A percentile compares a stretch with the other conserved stretches of the same genome.
Conservation (phyloP, 2,329 filamentous ascomycete species). For the Trichoderma oligosporum region DNA sequence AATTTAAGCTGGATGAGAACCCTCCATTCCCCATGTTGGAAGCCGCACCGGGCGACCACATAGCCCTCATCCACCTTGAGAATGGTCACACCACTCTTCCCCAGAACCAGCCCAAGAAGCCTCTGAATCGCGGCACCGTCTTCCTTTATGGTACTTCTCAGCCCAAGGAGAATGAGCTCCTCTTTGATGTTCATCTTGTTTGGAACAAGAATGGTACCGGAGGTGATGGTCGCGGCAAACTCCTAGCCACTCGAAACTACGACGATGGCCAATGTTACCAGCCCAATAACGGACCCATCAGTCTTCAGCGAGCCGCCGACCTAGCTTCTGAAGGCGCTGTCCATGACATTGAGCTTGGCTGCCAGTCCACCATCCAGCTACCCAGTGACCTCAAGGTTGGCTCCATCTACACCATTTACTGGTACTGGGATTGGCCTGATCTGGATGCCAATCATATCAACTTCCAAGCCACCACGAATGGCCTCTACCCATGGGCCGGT, state of each 20-base stretch:
- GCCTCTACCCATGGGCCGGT: conserved; percentile 42
- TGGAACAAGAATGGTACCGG: conserved; percentile 82
- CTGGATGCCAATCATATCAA: conserved; percentile 44
- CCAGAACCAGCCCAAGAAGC: conserved; percentile 54
- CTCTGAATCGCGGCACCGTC: conserved; percentile 64
- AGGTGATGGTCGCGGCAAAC: conserved; percentile 70
- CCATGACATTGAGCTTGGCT: conserved; percentile 62
- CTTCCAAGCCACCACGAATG: conserved; percentile 36
- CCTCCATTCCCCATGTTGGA: conserved; percentile 59
- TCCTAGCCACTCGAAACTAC: conserved; percentile 75
- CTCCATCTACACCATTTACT: conserved; percentile 77
- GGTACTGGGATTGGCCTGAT: conserved; percentile 93
- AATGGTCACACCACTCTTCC: conserved; percentile 71
- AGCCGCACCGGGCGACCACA: conserved; percentile 56
- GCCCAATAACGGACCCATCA: conserved; percentile 59
- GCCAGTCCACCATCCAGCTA: conserved; percentile 76
- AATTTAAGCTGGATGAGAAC: conserved; percentile 35
- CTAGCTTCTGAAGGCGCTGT: conserved; percentile 52
- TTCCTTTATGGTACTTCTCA: conserved; percentile 69
- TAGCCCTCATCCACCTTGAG: conserved; percentile 67
- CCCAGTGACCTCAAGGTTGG: conserved; percentile 61
- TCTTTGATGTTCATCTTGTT: conserved; percentile 63
- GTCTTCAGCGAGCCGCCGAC: conserved; percentile 53
- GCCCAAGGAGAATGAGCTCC: conserved; percentile 48
- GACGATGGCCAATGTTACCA: conserved; percentile 93